These are phyloP conservation scores for Dictyostelium brefeldianum DNA, from an alignment of 78 protist genomes.

Conservation along the genomic window DNA sequence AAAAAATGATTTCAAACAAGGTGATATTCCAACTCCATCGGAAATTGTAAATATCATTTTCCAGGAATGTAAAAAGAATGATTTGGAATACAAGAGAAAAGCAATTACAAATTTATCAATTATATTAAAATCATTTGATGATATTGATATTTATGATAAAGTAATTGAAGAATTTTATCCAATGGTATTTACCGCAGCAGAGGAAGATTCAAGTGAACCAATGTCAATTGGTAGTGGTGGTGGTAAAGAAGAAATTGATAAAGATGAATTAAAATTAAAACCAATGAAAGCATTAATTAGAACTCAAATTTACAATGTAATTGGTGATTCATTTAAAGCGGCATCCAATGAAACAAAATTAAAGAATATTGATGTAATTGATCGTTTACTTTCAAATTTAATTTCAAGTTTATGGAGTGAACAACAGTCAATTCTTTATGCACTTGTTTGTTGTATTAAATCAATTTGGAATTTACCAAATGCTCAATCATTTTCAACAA, in stretches of 20 bases:
- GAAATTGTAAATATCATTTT: slow-evolving; percentile 40
- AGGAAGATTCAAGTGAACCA: neutral
- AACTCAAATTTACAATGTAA: slow-evolving; percentile 14
- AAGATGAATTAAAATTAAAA: slow-evolving; percentile 66
- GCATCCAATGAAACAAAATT: slow-evolving; percentile 21
- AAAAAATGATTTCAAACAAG: neutral
- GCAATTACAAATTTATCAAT: slow-evolving; percentile 52
- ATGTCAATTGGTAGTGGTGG: neutral
- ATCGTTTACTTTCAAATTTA: neutral
- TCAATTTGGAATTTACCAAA: neutral
- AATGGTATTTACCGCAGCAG: slow-evolving; percentile 3
- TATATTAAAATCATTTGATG: slow-evolving; percentile 35
- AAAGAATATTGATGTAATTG: neutral
- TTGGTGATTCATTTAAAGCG: slow-evolving; percentile 50
- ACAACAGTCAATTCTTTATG: slow-evolving; percentile 47
- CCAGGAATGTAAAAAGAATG: slow-evolving; percentile 78
- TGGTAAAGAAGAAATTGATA: slow-evolving; percentile 24
- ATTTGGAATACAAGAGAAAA: slow-evolving; percentile 80
- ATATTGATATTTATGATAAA: slow-evolving; percentile 46
- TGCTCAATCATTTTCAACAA: neutral
- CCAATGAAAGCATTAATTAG: slow-evolving; percentile 55
- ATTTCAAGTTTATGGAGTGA: slow-evolving; percentile 59
- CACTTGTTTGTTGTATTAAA: slow-evolving; percentile 15
- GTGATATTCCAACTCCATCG: slow-evolving; percentile 4
- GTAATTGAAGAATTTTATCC: slow-evolving; percentile 49